A percentile compares a stretch with the other conserved stretches of the same genome.
These are phyloP conservation scores for Amanita muscaria DNA, from an alignment of 768 basidiomycete genomes.

Conservation along the genomic window DNA sequence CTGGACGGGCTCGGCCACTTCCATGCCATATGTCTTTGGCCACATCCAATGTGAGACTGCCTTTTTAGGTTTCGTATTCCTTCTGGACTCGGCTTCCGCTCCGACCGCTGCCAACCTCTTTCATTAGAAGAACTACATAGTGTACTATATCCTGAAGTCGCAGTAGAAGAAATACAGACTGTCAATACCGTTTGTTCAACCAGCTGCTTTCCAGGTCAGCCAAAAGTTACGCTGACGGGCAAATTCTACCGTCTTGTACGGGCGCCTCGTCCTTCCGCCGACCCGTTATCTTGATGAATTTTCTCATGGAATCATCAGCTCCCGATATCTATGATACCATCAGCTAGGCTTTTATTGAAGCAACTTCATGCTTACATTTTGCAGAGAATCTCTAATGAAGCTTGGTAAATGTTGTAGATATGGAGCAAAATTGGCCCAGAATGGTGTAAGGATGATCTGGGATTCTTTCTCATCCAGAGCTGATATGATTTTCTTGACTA, in stretches of 20 bases:
- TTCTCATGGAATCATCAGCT: constrained; percentile 65
- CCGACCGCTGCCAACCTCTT: too few species aligned
- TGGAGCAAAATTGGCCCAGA: constrained; percentile 56
- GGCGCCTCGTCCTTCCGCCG: constrained; percentile 47
- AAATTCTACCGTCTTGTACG: constrained; percentile 1
- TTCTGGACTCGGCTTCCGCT: too few species aligned
- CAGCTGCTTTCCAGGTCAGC: too few species aligned
- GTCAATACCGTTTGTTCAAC: too few species aligned
- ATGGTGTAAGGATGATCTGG: constrained; percentile 60
- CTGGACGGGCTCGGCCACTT: not conserved
- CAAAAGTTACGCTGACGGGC: too few species aligned
- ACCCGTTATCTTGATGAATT: constrained; percentile 58
- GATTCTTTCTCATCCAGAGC: constrained; percentile 79
- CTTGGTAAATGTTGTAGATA: constrained; percentile 54
- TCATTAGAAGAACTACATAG: too few species aligned
- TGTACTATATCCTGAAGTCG: too few species aligned
- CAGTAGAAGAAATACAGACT: too few species aligned
- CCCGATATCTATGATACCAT: constrained; percentile 39
- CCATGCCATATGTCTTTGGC: constrained; percentile 7
- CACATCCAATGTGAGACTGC: constrained; percentile 9
- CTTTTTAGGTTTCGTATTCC: constrained; percentile 6
- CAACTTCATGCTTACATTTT: constrained; percentile 34
- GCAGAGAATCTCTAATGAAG: constrained; percentile 62
- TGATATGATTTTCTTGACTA: constrained; percentile 76
- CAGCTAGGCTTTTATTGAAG: constrained; percentile 28